Evolutionary conservation across 2,329 filamentous ascomycete genomes (phyloP).

Genomic region (Trichoderma sp.): DNA sequence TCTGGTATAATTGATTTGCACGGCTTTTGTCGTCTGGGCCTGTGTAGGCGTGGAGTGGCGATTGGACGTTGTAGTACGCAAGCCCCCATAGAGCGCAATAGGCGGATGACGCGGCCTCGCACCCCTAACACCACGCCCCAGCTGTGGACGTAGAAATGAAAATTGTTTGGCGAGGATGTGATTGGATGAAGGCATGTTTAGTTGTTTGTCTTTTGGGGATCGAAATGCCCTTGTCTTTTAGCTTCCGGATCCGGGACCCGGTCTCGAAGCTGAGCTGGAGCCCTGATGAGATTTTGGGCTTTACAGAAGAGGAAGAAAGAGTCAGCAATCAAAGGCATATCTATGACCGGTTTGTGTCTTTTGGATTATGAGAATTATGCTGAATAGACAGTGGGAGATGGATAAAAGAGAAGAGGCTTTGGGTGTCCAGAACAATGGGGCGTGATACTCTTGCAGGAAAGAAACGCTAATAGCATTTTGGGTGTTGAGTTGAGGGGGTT

Average conservation of each 20-base stretch:
- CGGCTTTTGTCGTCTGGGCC: neutral
- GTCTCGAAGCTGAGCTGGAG: neutral
- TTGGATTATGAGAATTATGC: neutral
- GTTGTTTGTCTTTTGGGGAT: neutral
- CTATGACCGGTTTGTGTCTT: neutral
- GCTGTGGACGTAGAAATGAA: conserved; percentile 10
- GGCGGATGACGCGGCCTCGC: conserved; percentile 21
- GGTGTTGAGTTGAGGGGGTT: neutral
- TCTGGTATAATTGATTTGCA: neutral
- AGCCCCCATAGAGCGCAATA: conserved; percentile 4
- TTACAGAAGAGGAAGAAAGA: neutral
- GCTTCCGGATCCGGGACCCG: neutral
- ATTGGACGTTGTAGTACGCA: conserved; percentile 17
- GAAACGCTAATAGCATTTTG: neutral
- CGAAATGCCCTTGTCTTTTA: neutral
- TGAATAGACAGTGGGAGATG: neutral
- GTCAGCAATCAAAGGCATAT: neutral
- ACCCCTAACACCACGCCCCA: conserved; percentile 15
- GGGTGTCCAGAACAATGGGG: neutral
- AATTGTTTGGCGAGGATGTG: neutral
- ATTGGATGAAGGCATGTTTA: conserved; percentile 4
- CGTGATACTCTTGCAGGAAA: neutral
- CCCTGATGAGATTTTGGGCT: neutral
- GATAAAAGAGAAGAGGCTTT: neutral
- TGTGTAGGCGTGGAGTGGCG: conserved; percentile 9